These are phyloP conservation scores for Barbatosphaeria neglecta DNA, from an alignment of 495 filamentous ascomycete genomes.

Conservation along the genomic window DNA sequence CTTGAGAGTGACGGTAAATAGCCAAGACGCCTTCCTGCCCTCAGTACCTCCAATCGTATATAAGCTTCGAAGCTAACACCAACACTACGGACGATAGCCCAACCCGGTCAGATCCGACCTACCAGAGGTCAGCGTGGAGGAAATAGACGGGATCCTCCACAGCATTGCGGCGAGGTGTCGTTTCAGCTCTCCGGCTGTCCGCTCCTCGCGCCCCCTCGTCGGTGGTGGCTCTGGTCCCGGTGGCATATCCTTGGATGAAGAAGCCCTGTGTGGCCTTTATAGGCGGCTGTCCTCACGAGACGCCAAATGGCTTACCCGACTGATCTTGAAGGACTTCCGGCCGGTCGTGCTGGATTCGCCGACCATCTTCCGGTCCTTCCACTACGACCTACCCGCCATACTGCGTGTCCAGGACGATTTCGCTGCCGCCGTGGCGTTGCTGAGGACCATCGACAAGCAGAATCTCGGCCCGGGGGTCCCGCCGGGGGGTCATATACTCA, in stretches of 20 bases:
- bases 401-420: slow-evolving; percentile 54
- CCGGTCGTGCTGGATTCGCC: slow-evolving; percentile 42
- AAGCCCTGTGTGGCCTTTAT: slow-evolving; percentile 43
- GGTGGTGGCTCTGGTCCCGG: slow-evolving; percentile 7
- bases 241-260: too few species aligned
- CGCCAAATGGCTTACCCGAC: slow-evolving; percentile 79
- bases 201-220: slow-evolving; percentile 29
- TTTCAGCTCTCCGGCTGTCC: slow-evolving; percentile 57
- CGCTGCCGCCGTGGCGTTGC: slow-evolving; percentile 17
- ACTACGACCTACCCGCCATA: slow-evolving; percentile 49
- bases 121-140: slow-evolving; percentile 52
- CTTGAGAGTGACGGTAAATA: slow-evolving; percentile 48
- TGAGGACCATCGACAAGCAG: slow-evolving; percentile 12
- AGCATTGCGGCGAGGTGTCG: slow-evolving; percentile 51
- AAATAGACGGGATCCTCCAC: slow-evolving; percentile 57
- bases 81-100: slow-evolving; percentile 22
- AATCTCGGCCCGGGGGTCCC: slow-evolving; percentile 10
- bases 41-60: too few species aligned
- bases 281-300: slow-evolving; percentile 52
- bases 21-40: slow-evolving; percentile 3
- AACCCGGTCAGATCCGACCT: slow-evolving; percentile 16
- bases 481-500: slow-evolving; percentile 6
- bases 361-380: slow-evolving; percentile 36
- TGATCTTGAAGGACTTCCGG: slow-evolving; percentile 65
- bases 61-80: slow-evolving; percentile 2